A percentile compares a stretch with the other conserved stretches of the same genome.
Evolutionary conservation across 345 rosid species (phyloP).

Genomic region (Lepidium didymum): DNA sequence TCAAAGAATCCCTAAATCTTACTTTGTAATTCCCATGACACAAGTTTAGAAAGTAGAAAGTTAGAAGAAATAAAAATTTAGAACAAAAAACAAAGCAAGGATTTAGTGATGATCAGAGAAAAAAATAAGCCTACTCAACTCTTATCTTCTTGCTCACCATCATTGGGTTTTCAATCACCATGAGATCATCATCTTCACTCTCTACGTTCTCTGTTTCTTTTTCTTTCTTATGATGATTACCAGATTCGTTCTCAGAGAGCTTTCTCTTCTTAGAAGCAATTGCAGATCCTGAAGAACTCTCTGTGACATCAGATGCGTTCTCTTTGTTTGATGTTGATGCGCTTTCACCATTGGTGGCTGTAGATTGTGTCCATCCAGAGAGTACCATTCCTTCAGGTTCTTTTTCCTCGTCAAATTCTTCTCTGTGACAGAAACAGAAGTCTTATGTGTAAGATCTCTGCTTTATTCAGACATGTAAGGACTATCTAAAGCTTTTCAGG

Average conservation of each 20-base stretch:
- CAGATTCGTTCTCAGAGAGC: constrained; percentile 21
- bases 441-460: neutral
- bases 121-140: constrained; percentile 27
- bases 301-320: constrained; percentile 21
- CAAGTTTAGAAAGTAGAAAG: constrained; percentile 2
- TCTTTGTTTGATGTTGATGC: constrained; percentile 45
- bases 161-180: constrained; percentile 49
- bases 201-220: constrained; percentile 32
- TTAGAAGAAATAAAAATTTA: neutral
- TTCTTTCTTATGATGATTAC: constrained; percentile 21
- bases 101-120: constrained; percentile 3
- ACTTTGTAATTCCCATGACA: constrained; percentile 11
- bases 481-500: neutral
- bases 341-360: constrained; percentile 45
- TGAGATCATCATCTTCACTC: constrained; percentile 45
- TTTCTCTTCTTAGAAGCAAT: constrained; percentile 55
- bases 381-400: constrained; percentile 98
- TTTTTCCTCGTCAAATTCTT: constrained; percentile 87
- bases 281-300: constrained; percentile 33
- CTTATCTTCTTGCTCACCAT: constrained; percentile 39
- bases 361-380: constrained; percentile 73
- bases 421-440: constrained; percentile 38
- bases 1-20: constrained; percentile 25
- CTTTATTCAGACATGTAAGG: neutral
- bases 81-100: neutral